These are phyloP conservation scores for Saccharomyces hybrid DNA, from an alignment of 1,139 yeast species.

Conservation along the genomic window DNA sequence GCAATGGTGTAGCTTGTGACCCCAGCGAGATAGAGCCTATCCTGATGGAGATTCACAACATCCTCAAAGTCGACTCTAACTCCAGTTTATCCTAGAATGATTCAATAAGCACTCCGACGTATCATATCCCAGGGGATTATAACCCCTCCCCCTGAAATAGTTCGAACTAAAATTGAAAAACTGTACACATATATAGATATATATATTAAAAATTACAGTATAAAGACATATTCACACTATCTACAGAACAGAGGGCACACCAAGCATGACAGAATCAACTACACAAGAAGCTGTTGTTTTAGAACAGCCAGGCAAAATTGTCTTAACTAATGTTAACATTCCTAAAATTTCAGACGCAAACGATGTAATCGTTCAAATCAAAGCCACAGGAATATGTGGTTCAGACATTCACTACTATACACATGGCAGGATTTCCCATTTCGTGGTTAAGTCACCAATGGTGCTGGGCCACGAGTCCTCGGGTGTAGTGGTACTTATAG, in stretches of 20 bases:
- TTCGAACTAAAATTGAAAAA: background rate
- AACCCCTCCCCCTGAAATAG: background rate
- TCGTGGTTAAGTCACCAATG: conserved; percentile 45
- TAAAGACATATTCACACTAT: background rate
- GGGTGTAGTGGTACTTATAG: background rate
- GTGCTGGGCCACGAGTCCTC: background rate
- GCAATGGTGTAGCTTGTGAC: conserved; percentile 29
- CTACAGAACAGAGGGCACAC: background rate
- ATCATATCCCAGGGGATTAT: background rate
- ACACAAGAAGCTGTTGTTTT: conserved; percentile 46
- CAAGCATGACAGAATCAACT: background rate
- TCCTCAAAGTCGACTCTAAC: conserved; percentile 16
- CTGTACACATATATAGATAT: background rate
- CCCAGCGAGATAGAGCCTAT: conserved; percentile 23
- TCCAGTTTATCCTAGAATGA: background rate
- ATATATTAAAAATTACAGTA: background rate
- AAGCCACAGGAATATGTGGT: conserved; percentile 73
- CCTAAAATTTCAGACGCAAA: background rate
- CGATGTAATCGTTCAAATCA: conserved; percentile 33
- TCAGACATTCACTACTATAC: conserved; percentile 77
- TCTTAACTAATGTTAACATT: conserved; percentile 28
- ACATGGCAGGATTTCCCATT: conserved; percentile 69
- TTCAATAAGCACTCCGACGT: background rate
- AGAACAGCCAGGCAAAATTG: conserved; percentile 54
- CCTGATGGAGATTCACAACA: conserved; percentile 23